Evolutionary conservation across 345 rosid species (phyloP).

Genomic region (Dimocarpus longan): DNA sequence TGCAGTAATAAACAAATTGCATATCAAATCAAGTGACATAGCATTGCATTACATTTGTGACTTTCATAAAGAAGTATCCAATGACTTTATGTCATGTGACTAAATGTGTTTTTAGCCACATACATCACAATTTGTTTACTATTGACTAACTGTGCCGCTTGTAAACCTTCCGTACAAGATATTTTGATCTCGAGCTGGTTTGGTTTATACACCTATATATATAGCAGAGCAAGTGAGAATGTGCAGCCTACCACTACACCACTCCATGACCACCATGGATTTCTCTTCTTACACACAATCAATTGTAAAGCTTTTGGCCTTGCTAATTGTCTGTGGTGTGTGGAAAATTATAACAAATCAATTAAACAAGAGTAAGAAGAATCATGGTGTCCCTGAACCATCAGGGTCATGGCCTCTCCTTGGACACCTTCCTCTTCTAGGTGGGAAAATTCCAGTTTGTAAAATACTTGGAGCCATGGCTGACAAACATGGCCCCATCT

Average conservation of each 20-base stretch:
- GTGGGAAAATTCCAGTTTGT: slow-evolving; percentile 34
- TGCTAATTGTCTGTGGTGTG: slow-evolving; percentile 8
- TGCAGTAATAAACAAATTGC: too few species aligned
- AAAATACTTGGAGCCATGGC: slow-evolving; percentile 52
- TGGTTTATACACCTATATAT: neutral
- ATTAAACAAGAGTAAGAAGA: neutral
- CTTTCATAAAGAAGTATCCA: too few species aligned
- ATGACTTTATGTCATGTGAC: too few species aligned
- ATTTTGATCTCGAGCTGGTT: neutral
- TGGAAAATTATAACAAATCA: slow-evolving; percentile 13
- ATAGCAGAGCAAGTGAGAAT: neutral
- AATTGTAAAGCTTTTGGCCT: neutral
- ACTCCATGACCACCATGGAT: slow-evolving; percentile 7
- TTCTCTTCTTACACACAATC: slow-evolving; percentile 6
- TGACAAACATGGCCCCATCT: slow-evolving; percentile 55
- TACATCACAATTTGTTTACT: too few species aligned
- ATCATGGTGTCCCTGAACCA: slow-evolving; percentile 43
- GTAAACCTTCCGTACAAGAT: too few species aligned
- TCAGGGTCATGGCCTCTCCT: slow-evolving; percentile 58
- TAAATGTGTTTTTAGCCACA: too few species aligned
- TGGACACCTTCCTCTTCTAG: slow-evolving; percentile 65
- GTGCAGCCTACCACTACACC: neutral
- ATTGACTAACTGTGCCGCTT: too few species aligned
- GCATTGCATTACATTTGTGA: too few species aligned
- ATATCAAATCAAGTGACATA: too few species aligned